phyloP scores from a whole-genome alignment of 2,329 filamentous ascomycete species.

The Achaetomium macrosporum region DNA sequence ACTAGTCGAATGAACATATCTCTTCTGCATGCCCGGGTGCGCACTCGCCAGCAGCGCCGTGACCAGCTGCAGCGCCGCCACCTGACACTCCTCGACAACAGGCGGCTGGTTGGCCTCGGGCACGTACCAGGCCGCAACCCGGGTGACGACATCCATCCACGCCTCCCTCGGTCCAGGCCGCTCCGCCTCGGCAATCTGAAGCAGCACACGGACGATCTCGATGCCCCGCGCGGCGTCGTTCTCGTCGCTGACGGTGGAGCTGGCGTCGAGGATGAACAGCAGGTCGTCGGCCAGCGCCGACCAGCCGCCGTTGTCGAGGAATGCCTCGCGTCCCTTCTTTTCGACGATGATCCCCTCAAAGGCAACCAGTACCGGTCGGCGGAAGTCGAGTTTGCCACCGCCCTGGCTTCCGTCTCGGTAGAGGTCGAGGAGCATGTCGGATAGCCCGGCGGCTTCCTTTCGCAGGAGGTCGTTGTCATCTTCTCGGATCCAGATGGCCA shows the following conservation, averaged over 20 bases:
- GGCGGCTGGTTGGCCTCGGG: conserved; percentile 28
- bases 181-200: conserved; percentile 46
- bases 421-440: conserved; percentile 59
- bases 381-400: conserved; percentile 43
- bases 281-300: conserved; percentile 46
- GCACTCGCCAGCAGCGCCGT: conserved; percentile 45
- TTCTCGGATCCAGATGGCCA: conserved; percentile 64
- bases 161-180: conserved; percentile 41
- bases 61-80: conserved; percentile 51
- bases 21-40: conserved; percentile 40
- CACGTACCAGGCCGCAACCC: conserved; percentile 43
- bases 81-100: conserved; percentile 42
- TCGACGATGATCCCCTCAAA: conserved; percentile 52
- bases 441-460: conserved; percentile 51
- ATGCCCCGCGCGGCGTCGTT: conserved; percentile 42
- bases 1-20: conserved; percentile 46
- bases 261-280: conserved; percentile 35
- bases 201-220: conserved; percentile 51
- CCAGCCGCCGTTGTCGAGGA: conserved; percentile 52
- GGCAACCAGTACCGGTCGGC: conserved; percentile 52
- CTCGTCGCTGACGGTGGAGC: conserved; percentile 24
- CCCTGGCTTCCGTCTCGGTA: conserved; percentile 38
- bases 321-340: conserved; percentile 40
- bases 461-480: conserved; percentile 57
- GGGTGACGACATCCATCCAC: conserved; percentile 52